Conservation (phyloP, 306 rosid genomes). For the Abrus precatorius region DNA sequence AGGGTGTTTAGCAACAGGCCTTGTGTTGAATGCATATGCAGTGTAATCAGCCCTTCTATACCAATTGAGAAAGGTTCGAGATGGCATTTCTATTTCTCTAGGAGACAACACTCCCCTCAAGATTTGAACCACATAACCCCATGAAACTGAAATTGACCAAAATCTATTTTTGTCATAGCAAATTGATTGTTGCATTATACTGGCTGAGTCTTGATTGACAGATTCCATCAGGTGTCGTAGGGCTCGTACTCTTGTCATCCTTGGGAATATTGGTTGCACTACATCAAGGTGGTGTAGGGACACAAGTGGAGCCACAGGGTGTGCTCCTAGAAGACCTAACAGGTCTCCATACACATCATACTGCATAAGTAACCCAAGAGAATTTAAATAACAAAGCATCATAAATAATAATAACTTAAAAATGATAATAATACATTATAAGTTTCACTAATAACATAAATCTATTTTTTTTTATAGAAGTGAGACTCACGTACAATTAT, state of each 20-base stretch:
- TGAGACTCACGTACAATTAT: not conserved
- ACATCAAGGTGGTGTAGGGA: slow-evolving; percentile 89
- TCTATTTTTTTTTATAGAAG: not conserved
- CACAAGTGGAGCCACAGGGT: slow-evolving; percentile 80
- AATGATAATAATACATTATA: no score
- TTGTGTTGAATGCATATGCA: slow-evolving; percentile 92
- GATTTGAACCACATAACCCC: slow-evolving; percentile 91
- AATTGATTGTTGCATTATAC: slow-evolving; percentile 93
- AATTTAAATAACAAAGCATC: not conserved
- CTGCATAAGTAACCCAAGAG: slow-evolving; percentile 58
- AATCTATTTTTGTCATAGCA: slow-evolving; percentile 68
- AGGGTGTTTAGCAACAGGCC: slow-evolving; percentile 83
- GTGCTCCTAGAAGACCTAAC: slow-evolving; percentile 83
- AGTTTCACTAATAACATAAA: not conserved
- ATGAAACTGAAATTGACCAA: slow-evolving; percentile 90
- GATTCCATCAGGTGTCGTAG: slow-evolving; percentile 69
- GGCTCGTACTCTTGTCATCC: slow-evolving; percentile 59
- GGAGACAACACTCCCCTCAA: slow-evolving; percentile 81
- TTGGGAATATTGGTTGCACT: slow-evolving; percentile 86
- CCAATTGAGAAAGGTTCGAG: slow-evolving; percentile 90
- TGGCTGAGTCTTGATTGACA: slow-evolving; percentile 66
- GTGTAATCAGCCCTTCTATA: slow-evolving; percentile 78
- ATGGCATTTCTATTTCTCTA: slow-evolving; percentile 84
- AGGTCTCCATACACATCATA: slow-evolving; percentile 91
- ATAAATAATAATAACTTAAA: not conserved